Base-by-base conservation (phyloP, 331 rosid species). In the Pyracantha coccinea region DNA sequence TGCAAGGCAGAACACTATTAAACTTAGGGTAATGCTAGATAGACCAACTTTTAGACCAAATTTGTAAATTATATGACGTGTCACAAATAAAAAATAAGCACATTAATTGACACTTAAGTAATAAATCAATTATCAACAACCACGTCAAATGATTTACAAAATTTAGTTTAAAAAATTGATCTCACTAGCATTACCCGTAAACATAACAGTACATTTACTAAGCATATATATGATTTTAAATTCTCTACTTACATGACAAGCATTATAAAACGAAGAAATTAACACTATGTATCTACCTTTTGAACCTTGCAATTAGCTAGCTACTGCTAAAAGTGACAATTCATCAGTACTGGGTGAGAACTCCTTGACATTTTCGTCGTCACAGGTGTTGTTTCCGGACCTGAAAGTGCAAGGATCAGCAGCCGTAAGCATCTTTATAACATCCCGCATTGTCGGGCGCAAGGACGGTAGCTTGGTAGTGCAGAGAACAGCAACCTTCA, bases 371-470 rank as follows among this genome's bases (percentile, higher is more conserved):
- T 78, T 78, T 75, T 86, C 8, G 10, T 86, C 21, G 33, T 75
- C 74, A 62, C 83, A 71, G 41, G 69, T 62, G 33, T 64, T 66
- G 17, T 45, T 57, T 60, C 62, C 3, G 62, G 86, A 76, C 66
- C 65, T 76, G 45, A 71, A 73, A 66, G 79, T 77, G 83, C 79
- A 73, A 73, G 91, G 92, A 66, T 92, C 87, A 33, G 92, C 93
- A 81, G 85, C 98, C 11, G 53, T 15, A 6, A 95, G 96, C 97
- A 86, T 90, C 78, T 90, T 93, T 65, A 86, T 88, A 58, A 92
- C 97, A 59, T 89, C 98, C 81, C 99, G 87, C 99, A 92, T 95
- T 6, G 93, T 77, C 53, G 99, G 98, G 61, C 99, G 97, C 63
- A 89, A 73, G 10, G 93, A 75, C 3, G 98, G 99, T 77, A 92